A percentile compares a stretch with the other conserved stretches of the same genome.
Conservation (phyloP, 352 stramenopile species). For the Pythium myriotylum region DNA sequence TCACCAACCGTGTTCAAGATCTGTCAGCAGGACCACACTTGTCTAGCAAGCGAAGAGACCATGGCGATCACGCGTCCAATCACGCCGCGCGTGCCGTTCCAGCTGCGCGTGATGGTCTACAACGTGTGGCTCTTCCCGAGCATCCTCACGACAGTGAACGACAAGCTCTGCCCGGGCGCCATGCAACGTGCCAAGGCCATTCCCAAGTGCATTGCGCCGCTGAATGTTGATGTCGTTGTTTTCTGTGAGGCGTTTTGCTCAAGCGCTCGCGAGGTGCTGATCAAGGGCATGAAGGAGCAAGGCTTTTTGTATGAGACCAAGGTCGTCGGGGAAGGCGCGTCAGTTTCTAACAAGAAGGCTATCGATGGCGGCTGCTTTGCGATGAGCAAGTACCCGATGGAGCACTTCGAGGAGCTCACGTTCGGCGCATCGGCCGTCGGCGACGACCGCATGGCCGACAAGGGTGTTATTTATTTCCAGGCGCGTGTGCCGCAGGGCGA, state of each 20-base stretch:
- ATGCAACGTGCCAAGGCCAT: conserved; percentile 58
- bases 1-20: conserved; percentile 53
- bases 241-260: conserved; percentile 75
- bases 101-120: conserved; percentile 66
- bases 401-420: conserved; percentile 56
- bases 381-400: conserved; percentile 68
- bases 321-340: conserved; percentile 45
- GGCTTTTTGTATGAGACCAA: conserved; percentile 77
- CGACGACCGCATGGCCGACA: conserved; percentile 69
- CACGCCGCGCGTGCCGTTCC: conserved; percentile 27
- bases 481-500: conserved; percentile 34
- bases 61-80: conserved; percentile 13
- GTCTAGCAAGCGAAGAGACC: conserved; percentile 32
- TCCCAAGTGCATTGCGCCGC: conserved; percentile 38
- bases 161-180: conserved; percentile 59
- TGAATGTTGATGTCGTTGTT: conserved; percentile 62
- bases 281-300: conserved; percentile 64
- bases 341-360: conserved; percentile 59
- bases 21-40: conserved; percentile 30
- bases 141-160: conserved; percentile 61
- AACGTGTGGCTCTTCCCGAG: conserved; percentile 75
- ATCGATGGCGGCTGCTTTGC: conserved; percentile 67
- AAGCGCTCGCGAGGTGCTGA: conserved; percentile 43
- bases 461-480: conserved; percentile 68
- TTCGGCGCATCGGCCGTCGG: conserved; percentile 56